phyloP scores from a whole-genome alignment of 2,329 filamentous ascomycete species.

The Pseudogymnoascus sp. region DNA sequence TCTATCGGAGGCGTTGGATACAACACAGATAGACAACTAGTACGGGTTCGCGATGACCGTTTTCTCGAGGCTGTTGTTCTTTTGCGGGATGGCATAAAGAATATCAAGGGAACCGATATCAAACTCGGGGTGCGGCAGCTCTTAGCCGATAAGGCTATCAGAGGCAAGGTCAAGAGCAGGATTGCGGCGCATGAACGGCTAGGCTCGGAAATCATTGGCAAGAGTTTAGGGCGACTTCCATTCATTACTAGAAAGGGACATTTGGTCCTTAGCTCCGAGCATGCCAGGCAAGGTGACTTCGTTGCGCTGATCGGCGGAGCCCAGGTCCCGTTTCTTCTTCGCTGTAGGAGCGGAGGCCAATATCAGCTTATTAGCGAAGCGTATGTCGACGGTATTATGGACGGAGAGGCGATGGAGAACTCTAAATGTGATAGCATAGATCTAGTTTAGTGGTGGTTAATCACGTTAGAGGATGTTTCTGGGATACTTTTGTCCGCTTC shows the following conservation, averaged over 20 bases:
- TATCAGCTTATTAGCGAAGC: constrained; percentile 22
- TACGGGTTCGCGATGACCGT: constrained; percentile 9
- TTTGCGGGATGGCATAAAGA: constrained; percentile 10
- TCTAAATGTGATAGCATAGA: constrained; percentile 10
- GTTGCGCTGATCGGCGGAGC: constrained; percentile 8
- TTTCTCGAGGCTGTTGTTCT: constrained; percentile 8
- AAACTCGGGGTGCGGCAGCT: constrained; percentile 8
- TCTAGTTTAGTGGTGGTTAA: constrained; percentile 8
- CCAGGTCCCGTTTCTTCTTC: constrained; percentile 11
- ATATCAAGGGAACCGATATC: constrained; percentile 10
- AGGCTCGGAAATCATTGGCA: constrained; percentile 10
- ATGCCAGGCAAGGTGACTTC: constrained; percentile 10
- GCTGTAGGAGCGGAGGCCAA: constrained; percentile 8
- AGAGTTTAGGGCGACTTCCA: constrained; percentile 13
- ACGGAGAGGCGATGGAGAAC: constrained; percentile 17
- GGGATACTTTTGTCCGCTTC: too few species aligned
- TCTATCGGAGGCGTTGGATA: constrained; percentile 10
- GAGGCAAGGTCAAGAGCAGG: constrained; percentile 8
- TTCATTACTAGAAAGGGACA: constrained; percentile 13
- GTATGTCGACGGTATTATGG: constrained; percentile 24
- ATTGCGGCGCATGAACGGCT: background rate
- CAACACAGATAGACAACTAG: constrained; percentile 3
- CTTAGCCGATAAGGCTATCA: constrained; percentile 7
- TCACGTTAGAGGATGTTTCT: too few species aligned
- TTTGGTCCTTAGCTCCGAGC: constrained; percentile 12